These are phyloP conservation scores for Solanum paucissectum DNA, from an alignment of 257 asterid species.

Conservation along the genomic window DNA sequence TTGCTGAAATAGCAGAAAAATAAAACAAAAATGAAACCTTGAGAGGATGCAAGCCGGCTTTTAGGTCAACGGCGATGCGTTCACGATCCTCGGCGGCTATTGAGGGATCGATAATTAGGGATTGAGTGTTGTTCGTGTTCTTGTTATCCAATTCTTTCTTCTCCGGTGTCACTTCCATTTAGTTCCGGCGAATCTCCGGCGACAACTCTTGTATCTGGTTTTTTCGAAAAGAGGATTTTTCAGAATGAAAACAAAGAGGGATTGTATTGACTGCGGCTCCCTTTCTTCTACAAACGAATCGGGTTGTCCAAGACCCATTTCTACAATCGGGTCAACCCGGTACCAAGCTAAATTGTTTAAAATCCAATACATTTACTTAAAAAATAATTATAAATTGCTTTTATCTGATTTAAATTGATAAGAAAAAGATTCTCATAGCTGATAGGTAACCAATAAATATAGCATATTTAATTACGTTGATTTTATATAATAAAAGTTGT, in stretches of 20 bases:
- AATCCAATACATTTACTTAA: too few species aligned
- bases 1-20: neutral
- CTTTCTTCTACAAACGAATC: neutral
- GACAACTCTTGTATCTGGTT: neutral
- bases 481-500: neutral
- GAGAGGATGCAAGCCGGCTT: constrained; percentile 90
- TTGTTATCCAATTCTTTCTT: neutral
- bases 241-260: neutral
- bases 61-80: constrained; percentile 21
- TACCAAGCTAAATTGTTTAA: neutral
- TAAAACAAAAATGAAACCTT: constrained; percentile 28
- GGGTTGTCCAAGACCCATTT: neutral
- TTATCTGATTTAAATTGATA: neutral
- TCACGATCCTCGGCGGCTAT: neutral
- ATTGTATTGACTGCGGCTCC: neutral
- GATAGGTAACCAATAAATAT: too few species aligned
- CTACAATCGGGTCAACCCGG: neutral
- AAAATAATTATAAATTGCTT: too few species aligned
- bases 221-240: neutral
- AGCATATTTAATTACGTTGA: neutral
- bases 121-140: neutral
- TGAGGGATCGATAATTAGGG: neutral
- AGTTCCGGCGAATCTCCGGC: neutral
- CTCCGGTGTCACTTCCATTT: neutral
- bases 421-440: neutral